phyloP scores from a whole-genome alignment of 2,329 filamentous ascomycete species.

The Fusarium floridanum region DNA sequence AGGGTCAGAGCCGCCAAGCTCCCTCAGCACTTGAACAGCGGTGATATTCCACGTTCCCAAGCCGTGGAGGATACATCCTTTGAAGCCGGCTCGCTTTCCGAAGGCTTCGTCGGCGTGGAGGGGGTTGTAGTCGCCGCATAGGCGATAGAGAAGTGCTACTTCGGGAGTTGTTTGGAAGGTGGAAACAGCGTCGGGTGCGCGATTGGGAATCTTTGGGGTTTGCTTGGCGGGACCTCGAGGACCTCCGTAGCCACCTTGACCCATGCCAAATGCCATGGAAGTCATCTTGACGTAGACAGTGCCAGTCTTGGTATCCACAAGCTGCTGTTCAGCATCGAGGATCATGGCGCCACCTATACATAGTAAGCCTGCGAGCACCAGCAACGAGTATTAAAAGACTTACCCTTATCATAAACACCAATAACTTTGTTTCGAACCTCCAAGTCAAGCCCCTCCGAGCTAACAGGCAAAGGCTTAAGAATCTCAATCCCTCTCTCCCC shows the following conservation, averaged over 20 bases:
- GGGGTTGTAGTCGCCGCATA: slow-evolving; percentile 64
- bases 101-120: slow-evolving; percentile 60
- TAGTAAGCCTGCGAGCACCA: not conserved
- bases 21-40: slow-evolving; percentile 57
- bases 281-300: slow-evolving; percentile 55
- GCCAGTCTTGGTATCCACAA: slow-evolving; percentile 55
- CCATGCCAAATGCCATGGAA: slow-evolving; percentile 58
- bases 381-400: not conserved
- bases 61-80: slow-evolving; percentile 60
- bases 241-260: slow-evolving; percentile 60
- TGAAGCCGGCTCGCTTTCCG: slow-evolving; percentile 58
- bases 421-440: slow-evolving; percentile 57
- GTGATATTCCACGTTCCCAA: slow-evolving; percentile 63
- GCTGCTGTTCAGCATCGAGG: slow-evolving; percentile 54
- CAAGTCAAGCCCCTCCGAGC: slow-evolving; percentile 52
- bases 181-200: slow-evolving; percentile 54
- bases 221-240: slow-evolving; percentile 55
- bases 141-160: slow-evolving; percentile 56
- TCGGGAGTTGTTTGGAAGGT: slow-evolving; percentile 55
- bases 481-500: slow-evolving; percentile 58
- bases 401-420: slow-evolving; percentile 60
- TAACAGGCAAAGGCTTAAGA: slow-evolving; percentile 52
- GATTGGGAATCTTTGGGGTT: slow-evolving; percentile 48
- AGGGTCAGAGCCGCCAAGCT: slow-evolving; percentile 57
- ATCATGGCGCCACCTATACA: slow-evolving; percentile 55